These are phyloP conservation scores for Tulasnella calospora DNA, from an alignment of 768 basidiomycete species.

Conservation along the genomic window DNA sequence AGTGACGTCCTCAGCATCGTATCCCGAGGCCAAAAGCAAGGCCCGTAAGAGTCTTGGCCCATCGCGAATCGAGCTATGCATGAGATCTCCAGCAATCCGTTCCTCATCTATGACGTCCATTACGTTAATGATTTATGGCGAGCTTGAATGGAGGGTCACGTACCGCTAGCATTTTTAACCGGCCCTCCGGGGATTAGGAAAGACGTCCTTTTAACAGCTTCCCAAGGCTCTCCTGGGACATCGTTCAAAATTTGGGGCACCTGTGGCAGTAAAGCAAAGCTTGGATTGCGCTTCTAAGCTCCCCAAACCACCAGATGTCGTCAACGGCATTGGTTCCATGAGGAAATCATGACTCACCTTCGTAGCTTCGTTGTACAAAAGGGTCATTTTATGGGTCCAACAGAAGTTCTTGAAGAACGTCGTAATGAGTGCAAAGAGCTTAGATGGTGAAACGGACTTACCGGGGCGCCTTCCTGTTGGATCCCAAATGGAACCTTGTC, in stretches of 20 bases:
- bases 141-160: neutral
- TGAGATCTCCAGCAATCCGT: neutral
- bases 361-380: neutral
- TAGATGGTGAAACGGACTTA: neutral
- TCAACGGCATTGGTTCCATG: too few species aligned
- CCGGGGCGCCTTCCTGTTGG: conserved; percentile 19
- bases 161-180: neutral
- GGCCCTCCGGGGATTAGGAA: neutral
- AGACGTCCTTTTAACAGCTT: neutral
- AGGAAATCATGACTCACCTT: neutral
- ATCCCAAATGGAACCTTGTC: neutral
- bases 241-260: neutral
- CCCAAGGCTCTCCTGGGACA: conserved; percentile 6
- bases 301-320: neutral
- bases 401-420: neutral
- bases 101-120: neutral
- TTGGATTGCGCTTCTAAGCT: neutral
- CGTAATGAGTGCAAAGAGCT: neutral
- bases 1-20: neutral
- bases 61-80: neutral
- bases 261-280: neutral
- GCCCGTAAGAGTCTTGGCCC: neutral
- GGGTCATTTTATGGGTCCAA: neutral
- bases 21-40: neutral
- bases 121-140: neutral